Percentiles rank a stretch among this genome's conserved stretches.
Conservation (phyloP, 139 green algal species). For the Astrephomene gubernaculifera region DNA sequence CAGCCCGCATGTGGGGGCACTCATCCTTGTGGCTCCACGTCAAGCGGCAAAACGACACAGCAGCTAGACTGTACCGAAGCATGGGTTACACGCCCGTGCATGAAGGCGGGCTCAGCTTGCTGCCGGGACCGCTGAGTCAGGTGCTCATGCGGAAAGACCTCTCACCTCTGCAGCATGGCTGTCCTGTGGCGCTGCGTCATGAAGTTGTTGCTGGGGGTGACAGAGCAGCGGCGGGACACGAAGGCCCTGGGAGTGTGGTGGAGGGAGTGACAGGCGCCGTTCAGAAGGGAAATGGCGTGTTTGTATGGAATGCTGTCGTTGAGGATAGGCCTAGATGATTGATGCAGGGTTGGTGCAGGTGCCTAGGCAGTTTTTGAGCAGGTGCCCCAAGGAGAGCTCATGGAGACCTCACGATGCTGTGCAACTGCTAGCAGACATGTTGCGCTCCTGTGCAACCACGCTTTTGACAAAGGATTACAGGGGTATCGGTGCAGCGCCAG, state of each 20-base stretch:
- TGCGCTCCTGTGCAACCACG: too few relatives aligned
- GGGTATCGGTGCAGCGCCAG: too few relatives aligned
- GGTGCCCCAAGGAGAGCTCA: too few relatives aligned
- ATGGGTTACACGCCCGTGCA: conserved; percentile 52
- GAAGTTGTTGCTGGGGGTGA: neutral
- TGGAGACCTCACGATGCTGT: too few relatives aligned
- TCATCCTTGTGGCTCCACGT: conserved; percentile 72
- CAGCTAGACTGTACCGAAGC: conserved; percentile 59
- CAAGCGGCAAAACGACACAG: conserved; percentile 57
- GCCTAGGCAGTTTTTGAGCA: too few relatives aligned
- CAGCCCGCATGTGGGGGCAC: conserved; percentile 60
- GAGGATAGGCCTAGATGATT: neutral
- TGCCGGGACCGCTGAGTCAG: conserved; percentile 28
- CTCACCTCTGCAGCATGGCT: neutral
- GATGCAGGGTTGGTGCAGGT: neutral
- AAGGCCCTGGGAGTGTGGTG: neutral
- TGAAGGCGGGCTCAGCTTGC: conserved; percentile 8
- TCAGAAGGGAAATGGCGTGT: conserved; percentile 1
- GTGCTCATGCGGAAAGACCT: conserved; percentile 30
- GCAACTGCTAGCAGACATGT: too few relatives aligned
- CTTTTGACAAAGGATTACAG: too few relatives aligned
- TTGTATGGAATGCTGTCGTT: conserved; percentile 29
- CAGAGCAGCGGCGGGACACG: too few relatives aligned
- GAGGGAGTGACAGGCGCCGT: neutral
- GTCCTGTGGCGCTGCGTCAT: neutral